Evolutionary conservation across 495 filamentous ascomycete species (phyloP).

Genomic region (Daldinia loculata): DNA sequence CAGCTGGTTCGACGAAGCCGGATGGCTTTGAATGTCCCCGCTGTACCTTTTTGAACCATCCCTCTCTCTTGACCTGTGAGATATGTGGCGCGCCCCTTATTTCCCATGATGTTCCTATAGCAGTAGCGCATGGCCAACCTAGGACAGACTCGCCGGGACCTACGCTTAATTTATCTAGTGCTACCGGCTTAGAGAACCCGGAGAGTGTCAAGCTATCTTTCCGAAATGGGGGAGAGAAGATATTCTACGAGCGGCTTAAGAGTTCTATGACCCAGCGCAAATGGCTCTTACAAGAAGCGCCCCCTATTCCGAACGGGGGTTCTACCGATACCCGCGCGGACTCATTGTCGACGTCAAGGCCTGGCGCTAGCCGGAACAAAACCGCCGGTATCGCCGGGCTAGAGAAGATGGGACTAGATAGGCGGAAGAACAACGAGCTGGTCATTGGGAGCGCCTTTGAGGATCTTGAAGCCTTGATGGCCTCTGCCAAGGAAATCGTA

Average conservation of each 20-base stretch:
- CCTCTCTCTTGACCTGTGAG: conserved; percentile 85
- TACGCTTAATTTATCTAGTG: conserved; percentile 53
- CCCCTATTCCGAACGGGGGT: conserved; percentile 85
- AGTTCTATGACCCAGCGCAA: conserved; percentile 88
- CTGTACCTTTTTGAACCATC: conserved; percentile 95
- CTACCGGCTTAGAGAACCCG: conserved; percentile 62
- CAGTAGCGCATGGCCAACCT: conserved; percentile 47
- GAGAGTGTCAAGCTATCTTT: conserved; percentile 94
- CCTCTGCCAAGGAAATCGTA: conserved; percentile 93
- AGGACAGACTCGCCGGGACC: conserved; percentile 84
- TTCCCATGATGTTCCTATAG: conserved; percentile 60
- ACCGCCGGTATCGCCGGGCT: conserved; percentile 91
- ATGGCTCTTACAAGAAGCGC: conserved; percentile 93
- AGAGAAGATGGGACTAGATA: conserved; percentile 81
- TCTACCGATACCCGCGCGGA: conserved; percentile 66
- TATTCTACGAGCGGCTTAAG: conserved; percentile 89
- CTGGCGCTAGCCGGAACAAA: conserved; percentile 56
- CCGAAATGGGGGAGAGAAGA: conserved; percentile 84
- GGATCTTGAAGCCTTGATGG: conserved; percentile 96
- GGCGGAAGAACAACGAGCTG: conserved; percentile 87
- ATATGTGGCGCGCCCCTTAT: conserved; percentile 85
- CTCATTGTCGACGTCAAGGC: conserved; percentile 41
- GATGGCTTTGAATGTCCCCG: conserved; percentile 75
- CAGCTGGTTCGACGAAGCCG: not conserved
- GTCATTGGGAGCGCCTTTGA: conserved; percentile 96